Conservation (phyloP, 2,329 filamentous ascomycete species). For the Colletotrichum theobromicola region DNA sequence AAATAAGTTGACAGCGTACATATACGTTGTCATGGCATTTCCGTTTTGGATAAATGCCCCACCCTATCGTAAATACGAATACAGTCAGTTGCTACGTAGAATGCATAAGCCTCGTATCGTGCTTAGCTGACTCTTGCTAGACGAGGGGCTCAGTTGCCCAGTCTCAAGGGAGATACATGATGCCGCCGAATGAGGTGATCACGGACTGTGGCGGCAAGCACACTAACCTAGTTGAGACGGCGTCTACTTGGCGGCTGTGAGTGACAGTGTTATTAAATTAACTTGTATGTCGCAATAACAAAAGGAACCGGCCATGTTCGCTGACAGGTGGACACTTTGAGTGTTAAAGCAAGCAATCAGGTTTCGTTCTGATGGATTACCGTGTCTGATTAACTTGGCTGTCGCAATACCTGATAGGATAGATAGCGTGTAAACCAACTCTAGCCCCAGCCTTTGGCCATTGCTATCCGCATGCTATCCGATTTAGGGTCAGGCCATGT, state of each 20-base stretch:
- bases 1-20: neutral
- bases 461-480: neutral
- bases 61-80: neutral
- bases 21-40: neutral
- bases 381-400: neutral
- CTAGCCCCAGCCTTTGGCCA: neutral
- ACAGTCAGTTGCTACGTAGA: neutral
- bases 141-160: neutral
- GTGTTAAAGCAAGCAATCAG: neutral
- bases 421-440: neutral
- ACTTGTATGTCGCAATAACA: neutral
- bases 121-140: neutral
- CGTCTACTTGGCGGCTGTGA: neutral
- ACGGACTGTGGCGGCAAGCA: neutral
- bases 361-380: neutral
- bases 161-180: neutral
- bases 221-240: neutral
- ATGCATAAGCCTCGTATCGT: neutral
- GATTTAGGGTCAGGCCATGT: neutral
- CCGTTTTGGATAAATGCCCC: neutral
- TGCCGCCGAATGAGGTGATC: neutral
- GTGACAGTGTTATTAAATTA: neutral
- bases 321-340: neutral
- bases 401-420: neutral
- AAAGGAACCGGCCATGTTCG: neutral